A percentile compares a stretch with the other conserved stretches of the same genome.
Conservation (phyloP, 2,329 filamentous ascomycete genomes). For the Aspergillus amoenus region DNA sequence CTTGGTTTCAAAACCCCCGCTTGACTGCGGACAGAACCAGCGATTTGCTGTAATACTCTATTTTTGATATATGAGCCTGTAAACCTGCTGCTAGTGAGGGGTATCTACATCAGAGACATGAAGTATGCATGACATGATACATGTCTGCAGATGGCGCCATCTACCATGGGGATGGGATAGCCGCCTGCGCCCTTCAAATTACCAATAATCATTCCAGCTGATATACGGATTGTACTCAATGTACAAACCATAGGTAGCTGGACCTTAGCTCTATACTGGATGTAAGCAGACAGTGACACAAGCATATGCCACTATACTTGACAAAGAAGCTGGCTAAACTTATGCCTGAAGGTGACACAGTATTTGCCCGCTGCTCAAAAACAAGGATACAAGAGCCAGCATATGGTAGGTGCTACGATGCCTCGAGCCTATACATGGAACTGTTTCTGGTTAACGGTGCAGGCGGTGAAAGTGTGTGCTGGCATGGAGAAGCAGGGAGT, state of each 20-base stretch:
- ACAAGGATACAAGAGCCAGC: neutral
- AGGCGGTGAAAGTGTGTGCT: neutral
- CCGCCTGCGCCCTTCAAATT: too few relatives aligned
- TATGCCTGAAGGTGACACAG: constrained; percentile 2
- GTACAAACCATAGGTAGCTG: neutral
- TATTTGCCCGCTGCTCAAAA: neutral
- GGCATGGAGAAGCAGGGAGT: neutral
- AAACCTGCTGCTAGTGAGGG: too few relatives aligned
- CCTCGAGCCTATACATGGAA: neutral
- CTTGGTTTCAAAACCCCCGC: neutral
- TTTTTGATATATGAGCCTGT: neutral
- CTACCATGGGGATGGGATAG: too few relatives aligned
- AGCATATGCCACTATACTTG: neutral
- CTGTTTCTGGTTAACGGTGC: neutral
- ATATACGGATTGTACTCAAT: neutral
- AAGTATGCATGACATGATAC: too few relatives aligned
- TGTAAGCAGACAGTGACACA: neutral
- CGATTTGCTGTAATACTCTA: neutral
- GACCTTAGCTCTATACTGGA: too few relatives aligned
- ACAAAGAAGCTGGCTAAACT: neutral
- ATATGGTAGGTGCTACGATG: neutral
- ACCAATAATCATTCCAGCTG: too few relatives aligned
- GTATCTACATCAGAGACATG: too few relatives aligned
- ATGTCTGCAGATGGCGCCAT: too few relatives aligned
- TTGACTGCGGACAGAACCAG: neutral